A percentile compares a stretch with the other conserved stretches of the same genome.
Evolutionary conservation across 2,329 filamentous ascomycete species (phyloP).

Genomic region (Colletotrichum destructivum): DNA sequence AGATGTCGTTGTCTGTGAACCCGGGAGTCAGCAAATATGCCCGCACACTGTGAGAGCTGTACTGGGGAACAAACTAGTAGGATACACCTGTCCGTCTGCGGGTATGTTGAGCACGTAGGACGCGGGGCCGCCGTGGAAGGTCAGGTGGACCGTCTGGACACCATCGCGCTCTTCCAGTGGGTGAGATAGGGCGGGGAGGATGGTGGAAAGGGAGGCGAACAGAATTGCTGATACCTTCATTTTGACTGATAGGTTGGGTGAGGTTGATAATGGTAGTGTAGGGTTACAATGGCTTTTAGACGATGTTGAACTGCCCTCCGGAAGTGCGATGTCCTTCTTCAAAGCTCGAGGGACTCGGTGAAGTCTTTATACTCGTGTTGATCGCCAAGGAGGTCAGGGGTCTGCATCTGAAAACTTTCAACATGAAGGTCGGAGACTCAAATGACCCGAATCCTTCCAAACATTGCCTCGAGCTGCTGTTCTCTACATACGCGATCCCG

Average conservation of each 20-base stretch:
- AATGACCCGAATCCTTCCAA: constrained; percentile 13
- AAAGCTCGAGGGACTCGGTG: background rate
- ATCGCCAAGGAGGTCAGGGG: background rate
- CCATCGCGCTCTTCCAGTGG: constrained; percentile 48
- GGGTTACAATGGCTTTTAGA: too few species aligned
- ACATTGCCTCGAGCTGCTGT: background rate
- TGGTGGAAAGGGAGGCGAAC: constrained; percentile 29
- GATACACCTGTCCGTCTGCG: constrained; percentile 56
- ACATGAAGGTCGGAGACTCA: background rate
- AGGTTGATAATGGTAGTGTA: background rate
- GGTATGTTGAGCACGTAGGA: constrained; percentile 59
- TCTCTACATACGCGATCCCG: background rate
- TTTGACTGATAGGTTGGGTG: background rate
- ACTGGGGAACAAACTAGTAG: constrained; percentile 53
- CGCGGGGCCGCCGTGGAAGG: constrained; percentile 59
- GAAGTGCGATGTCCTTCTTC: background rate
- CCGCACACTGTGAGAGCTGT: background rate
- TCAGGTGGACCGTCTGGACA: constrained; percentile 58
- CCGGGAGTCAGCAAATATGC: background rate
- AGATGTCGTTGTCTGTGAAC: constrained; percentile 55
- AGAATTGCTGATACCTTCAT: constrained; percentile 45
- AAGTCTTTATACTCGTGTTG: background rate
- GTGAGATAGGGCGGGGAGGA: constrained; percentile 26
- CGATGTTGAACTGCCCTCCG: too few species aligned
- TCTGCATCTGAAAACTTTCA: too few species aligned